These are phyloP conservation scores for Lepidium aucheri DNA, from an alignment of 345 rosid species.

Conservation along the genomic window DNA sequence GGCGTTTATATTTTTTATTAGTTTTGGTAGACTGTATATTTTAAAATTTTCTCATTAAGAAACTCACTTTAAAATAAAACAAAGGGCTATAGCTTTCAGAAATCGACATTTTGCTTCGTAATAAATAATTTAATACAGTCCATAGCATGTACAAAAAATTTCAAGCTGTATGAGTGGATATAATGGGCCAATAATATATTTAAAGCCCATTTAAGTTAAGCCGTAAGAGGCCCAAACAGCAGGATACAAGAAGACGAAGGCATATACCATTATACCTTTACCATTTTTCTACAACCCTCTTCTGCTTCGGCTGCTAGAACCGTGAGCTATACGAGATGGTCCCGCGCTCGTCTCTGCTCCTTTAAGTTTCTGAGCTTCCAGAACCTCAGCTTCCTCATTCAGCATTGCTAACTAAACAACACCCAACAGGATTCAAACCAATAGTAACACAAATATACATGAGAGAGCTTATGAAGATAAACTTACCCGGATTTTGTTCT, in stretches of 20 bases:
- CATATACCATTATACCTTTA: background rate
- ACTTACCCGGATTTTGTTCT: conserved; percentile 81
- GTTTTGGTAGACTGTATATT: too few relatives aligned
- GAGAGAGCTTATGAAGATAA: background rate
- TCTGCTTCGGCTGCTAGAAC: conserved; percentile 49
- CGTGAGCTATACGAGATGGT: conserved; percentile 31
- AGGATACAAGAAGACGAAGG: conserved; percentile 1
- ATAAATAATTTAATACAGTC: too few relatives aligned
- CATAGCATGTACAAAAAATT: too few relatives aligned
- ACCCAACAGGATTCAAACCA: background rate
- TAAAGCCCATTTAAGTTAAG: too few relatives aligned
- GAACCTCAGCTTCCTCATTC: conserved; percentile 48
- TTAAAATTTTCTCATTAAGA: too few relatives aligned
- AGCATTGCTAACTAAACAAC: conserved; percentile 51
- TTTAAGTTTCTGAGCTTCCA: conserved; percentile 47
- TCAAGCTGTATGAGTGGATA: too few relatives aligned
- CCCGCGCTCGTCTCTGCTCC: conserved; percentile 35
- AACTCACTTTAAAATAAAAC: too few relatives aligned
- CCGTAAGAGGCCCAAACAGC: background rate
- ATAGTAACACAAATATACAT: background rate
- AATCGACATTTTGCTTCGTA: too few relatives aligned
- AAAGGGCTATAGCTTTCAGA: too few relatives aligned
- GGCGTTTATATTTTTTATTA: too few relatives aligned
- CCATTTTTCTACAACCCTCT: conserved; percentile 31
- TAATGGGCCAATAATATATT: too few relatives aligned